phyloP scores from a whole-genome alignment of 345 rosid genomes.

The Carallia pectinifolia region DNA sequence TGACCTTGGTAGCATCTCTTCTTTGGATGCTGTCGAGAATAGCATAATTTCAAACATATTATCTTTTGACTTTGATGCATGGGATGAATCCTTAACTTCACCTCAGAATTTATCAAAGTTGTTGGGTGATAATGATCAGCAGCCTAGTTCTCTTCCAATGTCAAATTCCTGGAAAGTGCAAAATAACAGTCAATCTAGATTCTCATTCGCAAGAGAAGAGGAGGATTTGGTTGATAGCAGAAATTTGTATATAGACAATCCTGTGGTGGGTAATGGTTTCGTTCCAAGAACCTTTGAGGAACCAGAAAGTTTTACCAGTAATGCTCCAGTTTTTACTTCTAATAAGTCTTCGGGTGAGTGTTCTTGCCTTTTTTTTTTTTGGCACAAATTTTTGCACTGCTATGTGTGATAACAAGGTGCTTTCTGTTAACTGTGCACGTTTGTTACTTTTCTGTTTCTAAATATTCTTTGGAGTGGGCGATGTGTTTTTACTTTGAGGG shows the following conservation, averaged over 20 bases:
- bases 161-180: constrained; percentile 52
- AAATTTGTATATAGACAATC: constrained; percentile 39
- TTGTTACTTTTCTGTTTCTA: no score
- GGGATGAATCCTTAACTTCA: constrained; percentile 72
- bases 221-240: constrained; percentile 47
- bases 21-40: constrained; percentile 52
- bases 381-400: neutral
- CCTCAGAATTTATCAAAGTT: constrained; percentile 53
- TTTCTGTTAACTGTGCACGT: no score
- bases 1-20: constrained; percentile 16
- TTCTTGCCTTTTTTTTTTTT: neutral
- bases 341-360: constrained; percentile 62
- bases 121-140: constrained; percentile 52
- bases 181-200: constrained; percentile 67
- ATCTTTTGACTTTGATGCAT: constrained; percentile 67
- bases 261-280: constrained; percentile 48
- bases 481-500: no score
- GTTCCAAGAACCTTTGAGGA: constrained; percentile 48
- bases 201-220: constrained; percentile 83
- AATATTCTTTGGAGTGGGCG: no score
- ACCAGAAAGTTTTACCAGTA: constrained; percentile 34
- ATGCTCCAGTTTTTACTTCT: constrained; percentile 37
- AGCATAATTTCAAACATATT: constrained; percentile 66
- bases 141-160: constrained; percentile 40
- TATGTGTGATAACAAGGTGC: no score